These are phyloP conservation scores for Canariomyces notabilis DNA, from an alignment of 2,329 filamentous ascomycete genomes.

Conservation along the genomic window DNA sequence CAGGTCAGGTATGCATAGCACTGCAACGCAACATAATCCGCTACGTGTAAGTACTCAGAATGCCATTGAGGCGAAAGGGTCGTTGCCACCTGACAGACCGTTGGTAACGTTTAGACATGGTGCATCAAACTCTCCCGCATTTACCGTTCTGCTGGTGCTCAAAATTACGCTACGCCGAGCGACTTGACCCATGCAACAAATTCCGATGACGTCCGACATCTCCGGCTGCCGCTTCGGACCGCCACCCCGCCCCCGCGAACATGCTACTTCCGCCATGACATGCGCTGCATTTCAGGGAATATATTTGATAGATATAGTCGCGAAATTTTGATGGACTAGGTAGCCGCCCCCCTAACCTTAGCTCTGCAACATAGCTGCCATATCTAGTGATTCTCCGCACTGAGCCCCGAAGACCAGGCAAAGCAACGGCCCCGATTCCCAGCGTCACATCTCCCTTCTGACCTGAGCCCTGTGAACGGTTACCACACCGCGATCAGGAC, in stretches of 20 bases:
- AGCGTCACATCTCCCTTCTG: too few relatives aligned
- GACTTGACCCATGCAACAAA: constrained; percentile 1
- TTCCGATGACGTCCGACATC: constrained; percentile 15
- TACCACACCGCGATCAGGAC: neutral
- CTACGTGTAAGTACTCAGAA: neutral
- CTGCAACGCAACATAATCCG: neutral
- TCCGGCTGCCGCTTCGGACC: constrained; percentile 1
- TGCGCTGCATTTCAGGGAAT: neutral
- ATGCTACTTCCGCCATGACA: neutral
- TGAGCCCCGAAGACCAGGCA: too few relatives aligned
- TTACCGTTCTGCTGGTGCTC: neutral
- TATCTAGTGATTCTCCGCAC: too few relatives aligned
- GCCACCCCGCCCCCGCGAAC: constrained; percentile 12
- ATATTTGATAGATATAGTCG: neutral
- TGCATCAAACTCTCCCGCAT: neutral
- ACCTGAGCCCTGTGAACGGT: neutral
- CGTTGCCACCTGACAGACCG: neutral
- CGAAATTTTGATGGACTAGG: too few relatives aligned
- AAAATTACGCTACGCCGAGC: neutral
- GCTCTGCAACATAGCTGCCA: too few relatives aligned
- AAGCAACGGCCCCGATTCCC: too few relatives aligned
- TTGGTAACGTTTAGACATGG: too few relatives aligned
- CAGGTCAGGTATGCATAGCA: neutral
- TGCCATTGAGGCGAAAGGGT: neutral
- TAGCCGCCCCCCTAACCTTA: too few relatives aligned